Percentiles rank a stretch among this genome's conserved stretches.
phyloP scores from a whole-genome alignment of 805 yeast species.

The Tetrapisispora pingtungensis region DNA sequence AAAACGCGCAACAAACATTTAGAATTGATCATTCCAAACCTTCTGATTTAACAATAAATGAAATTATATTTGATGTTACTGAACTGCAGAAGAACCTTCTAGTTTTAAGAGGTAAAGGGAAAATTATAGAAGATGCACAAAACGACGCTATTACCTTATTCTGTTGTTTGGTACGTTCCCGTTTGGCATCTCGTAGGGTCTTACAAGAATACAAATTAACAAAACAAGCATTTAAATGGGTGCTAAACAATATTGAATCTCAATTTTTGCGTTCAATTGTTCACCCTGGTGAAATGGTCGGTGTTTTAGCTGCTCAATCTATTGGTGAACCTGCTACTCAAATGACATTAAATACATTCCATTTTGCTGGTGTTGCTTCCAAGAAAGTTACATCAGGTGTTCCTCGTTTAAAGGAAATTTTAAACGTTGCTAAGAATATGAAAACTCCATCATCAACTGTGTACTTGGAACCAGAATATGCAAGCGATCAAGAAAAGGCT shows the following conservation, averaged over 20 bases:
- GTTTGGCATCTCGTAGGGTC: constrained; percentile 83
- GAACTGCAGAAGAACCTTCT: constrained; percentile 54
- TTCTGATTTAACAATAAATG: constrained; percentile 77
- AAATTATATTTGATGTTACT: constrained; percentile 64
- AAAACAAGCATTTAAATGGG: constrained; percentile 90
- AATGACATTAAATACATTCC: constrained; percentile 96
- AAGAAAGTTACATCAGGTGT: constrained; percentile 95
- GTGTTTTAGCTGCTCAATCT: constrained; percentile 94
- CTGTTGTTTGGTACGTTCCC: constrained; percentile 86
- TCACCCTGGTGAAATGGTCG: constrained; percentile 98
- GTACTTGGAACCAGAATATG: constrained; percentile 71
- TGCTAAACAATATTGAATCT: constrained; percentile 83
- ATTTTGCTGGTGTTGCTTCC: constrained; percentile 95
- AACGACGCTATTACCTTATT: constrained; percentile 81
- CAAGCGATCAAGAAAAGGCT: constrained; percentile 86
- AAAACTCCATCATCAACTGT: constrained; percentile 99
- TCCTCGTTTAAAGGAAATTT: constrained; percentile 95
- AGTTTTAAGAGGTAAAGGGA: constrained; percentile 76
- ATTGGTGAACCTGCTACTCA: constrained; percentile 98
- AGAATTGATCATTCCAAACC: constrained; percentile 85
- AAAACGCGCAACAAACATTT: constrained; percentile 95
- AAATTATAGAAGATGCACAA: constrained; percentile 73
- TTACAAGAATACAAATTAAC: constrained; percentile 83
- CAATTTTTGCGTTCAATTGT: constrained; percentile 88
- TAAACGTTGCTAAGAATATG: constrained; percentile 95